A percentile compares a stretch with the other conserved stretches of the same genome.
Evolutionary conservation across 106 monocot genomes (phyloP).

Genomic region (Platanthera guangdongensis): DNA sequence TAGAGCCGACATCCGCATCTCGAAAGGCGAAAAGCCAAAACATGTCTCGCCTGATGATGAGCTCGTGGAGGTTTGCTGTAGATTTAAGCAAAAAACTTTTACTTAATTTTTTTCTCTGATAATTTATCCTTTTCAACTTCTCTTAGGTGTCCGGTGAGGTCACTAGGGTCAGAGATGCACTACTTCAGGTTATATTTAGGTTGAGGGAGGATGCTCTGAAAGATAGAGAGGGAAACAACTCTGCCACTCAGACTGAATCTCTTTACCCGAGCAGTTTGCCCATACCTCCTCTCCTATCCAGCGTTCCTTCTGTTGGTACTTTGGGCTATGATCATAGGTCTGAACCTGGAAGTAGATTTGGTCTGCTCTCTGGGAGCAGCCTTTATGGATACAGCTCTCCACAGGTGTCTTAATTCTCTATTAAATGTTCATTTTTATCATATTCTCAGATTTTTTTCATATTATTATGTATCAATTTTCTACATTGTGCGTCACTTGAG

Average conservation of each 20-base stretch:
- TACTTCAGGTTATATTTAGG: constrained; percentile 73
- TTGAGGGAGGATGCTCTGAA: constrained; percentile 70
- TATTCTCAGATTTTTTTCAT: not conserved
- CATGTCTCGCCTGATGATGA: constrained; percentile 55
- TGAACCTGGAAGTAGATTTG: constrained; percentile 48
- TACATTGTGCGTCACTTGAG: not conserved
- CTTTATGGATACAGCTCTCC: constrained; percentile 53
- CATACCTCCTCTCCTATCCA: constrained; percentile 33
- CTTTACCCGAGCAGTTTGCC: constrained; percentile 33
- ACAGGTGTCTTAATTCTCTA: constrained; percentile 40
- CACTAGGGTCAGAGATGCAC: constrained; percentile 54
- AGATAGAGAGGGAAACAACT: constrained; percentile 43
- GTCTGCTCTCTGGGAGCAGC: constrained; percentile 35
- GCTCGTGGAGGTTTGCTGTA: constrained; percentile 63
- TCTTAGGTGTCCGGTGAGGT: constrained; percentile 72
- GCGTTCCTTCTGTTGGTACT: constrained; percentile 25
- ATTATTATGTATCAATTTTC: not conserved
- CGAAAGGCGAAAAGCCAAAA: constrained; percentile 81
- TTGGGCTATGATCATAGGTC: constrained; percentile 59
- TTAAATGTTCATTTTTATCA: not conserved
- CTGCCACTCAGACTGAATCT: constrained; percentile 28
- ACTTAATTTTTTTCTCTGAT: not conserved
- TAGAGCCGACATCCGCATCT: constrained; percentile 77
- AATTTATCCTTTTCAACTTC: not conserved
- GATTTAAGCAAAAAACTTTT: not conserved